Base-by-base conservation (phyloP, 2,329 filamentous ascomycete genomes). In the Trichoderma polysporum region DNA sequence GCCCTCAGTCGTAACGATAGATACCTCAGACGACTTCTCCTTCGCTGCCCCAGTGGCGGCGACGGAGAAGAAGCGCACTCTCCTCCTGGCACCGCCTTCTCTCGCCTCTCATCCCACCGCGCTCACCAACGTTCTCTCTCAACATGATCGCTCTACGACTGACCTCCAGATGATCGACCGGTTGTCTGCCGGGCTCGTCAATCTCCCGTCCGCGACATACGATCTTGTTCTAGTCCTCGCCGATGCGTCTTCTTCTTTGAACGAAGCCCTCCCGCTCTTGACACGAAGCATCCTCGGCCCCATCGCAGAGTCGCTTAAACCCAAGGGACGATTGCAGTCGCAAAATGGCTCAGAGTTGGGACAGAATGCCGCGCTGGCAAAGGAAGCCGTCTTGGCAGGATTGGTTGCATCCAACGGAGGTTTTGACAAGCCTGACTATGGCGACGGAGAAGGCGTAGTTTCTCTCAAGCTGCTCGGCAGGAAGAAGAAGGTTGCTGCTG, bases 161-260 rank as follows among this genome's bases (percentile, higher is more conserved):
- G 95, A 99, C 76, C 85, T 99, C 62, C 95, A 98, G 79, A 99
- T 99, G 95, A 91, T 99, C 69, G 95, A 99, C 81, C 92, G 95
- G 60, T 86, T 99, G 47, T 88, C 91, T 2, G 87, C 91, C 39
- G 93, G 93, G 69, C 84, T 97, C 41, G 92, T 95, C 66, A 83
- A 88, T 8, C 88, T 99, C 0, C 91, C 94, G 1, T 73, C 86
- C 63, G 82, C 87, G 57, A 91, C 91, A 64, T 99, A 99, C 82
- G 92, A 96, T 77, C 80, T 91, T 50, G 86, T 98, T 50, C 86
- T 97, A 56, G 85, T 99, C 63, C 88, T 98, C 69, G 90, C 91
- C 70, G 92, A 94, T 78, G 85, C 67, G 15, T 56, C 67, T 17
- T 66, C 67, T 17, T 66, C 63, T 17, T 39, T 68, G 4, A 73